Evolutionary conservation across 495 filamentous ascomycete species (phyloP), one percentile per base, ranked within the genome.

Genomic region (Podospora anserina): DNA sequence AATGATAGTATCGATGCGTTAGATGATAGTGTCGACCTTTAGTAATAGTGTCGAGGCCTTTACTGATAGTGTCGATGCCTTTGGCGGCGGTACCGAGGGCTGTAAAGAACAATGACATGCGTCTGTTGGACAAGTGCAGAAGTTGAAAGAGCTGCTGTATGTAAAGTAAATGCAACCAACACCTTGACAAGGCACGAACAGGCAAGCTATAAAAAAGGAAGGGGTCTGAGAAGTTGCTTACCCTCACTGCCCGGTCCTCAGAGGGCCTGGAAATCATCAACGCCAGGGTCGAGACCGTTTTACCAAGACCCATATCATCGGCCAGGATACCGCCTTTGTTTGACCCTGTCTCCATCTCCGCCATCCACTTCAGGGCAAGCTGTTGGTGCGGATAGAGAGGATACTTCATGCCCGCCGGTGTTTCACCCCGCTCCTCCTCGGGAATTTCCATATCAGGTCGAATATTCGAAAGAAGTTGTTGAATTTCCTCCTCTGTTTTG

Each of bases 261-360:
- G 78, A 72, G 0, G 85, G 88, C 28, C 88, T 83, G n/a, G 88
- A 85, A 1, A 94, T 83, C 69, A 99, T 91, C 39, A 99, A 84
- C 2, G 95, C 89, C 26, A 99, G 82, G 18, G 92, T 88, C 70
- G 94, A 91, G 61, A 99, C 90, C 2, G 95, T 99, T 81, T 99
- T 99, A 23, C 95, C 95, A 11, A 99, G 83, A 13, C 95, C 95
- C 95, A 99, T 99, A 63, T 94, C 92, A 74, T 96, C 92, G 4
- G 91, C 93, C 60, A 95, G 84, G 70, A 97, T 92, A 13, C 92
- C 93, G 53, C 93, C 93, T 71, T 90, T 92, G 67, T 90, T 91
- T 3, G 80, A 83, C 16, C 89, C 87, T 61, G 90, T 86, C 77
- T 97, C 93, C 84, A 91, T 92, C 6, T 87, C 83, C 72, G 88